Percentiles rank a stretch among this genome's conserved stretches.
Conservation (phyloP, 2,329 filamentous ascomycete species). For the Botrytis squamosa region DNA sequence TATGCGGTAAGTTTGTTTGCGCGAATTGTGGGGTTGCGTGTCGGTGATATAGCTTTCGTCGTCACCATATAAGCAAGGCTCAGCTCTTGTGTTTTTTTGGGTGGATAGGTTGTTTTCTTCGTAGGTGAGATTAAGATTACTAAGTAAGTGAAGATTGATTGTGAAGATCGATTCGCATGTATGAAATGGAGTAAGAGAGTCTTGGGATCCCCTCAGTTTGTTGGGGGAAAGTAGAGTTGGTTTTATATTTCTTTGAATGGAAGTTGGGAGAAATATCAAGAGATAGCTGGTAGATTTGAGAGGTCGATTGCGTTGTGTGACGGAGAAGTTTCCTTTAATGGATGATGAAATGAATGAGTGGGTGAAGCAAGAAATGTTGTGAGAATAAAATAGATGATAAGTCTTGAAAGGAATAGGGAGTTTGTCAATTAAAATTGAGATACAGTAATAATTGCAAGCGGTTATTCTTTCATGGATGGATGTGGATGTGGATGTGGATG, state of each 20-base stretch:
- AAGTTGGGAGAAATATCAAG: background rate
- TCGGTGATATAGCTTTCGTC: constrained; percentile 24
- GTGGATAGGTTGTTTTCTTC: background rate
- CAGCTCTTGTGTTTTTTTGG: constrained; percentile 23
- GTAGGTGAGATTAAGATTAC: background rate
- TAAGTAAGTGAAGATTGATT: background rate
- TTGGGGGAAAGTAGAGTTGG: background rate
- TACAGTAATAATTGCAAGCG: background rate
- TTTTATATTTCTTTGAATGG: background rate
- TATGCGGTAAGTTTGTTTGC: constrained; percentile 23
- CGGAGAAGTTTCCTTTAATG: background rate
- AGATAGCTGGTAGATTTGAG: background rate
- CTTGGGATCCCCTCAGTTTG: background rate
- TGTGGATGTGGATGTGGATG: background rate
- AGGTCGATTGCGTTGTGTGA: background rate
- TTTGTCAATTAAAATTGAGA: background rate
- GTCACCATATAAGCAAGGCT: constrained; percentile 37
- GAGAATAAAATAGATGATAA: background rate
- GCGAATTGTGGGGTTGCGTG: constrained; percentile 19
- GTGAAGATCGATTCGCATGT: background rate
- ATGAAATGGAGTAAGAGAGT: background rate
- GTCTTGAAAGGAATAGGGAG: background rate
- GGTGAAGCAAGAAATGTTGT: background rate
- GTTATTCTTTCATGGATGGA: background rate
- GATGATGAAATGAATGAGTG: background rate